Evolutionary conservation across 331 rosid genomes (phyloP), one percentile per base, ranked within the genome.

Genomic region (Acacia concinna): DNA sequence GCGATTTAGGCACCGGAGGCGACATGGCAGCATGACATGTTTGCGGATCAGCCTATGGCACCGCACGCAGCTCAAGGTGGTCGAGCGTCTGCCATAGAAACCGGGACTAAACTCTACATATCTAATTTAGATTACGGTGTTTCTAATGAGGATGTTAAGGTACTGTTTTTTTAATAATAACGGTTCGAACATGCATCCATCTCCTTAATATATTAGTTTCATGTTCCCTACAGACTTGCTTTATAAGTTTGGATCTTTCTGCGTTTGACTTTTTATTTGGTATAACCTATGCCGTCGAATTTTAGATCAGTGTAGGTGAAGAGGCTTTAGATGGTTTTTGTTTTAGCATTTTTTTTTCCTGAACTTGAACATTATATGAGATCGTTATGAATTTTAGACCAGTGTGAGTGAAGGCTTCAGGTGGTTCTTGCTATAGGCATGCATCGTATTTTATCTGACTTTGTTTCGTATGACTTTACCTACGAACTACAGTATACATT

Each of bases 141-240:
- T 81, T 92, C 97, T 56, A 89, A 90, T 47, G 99, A 91, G 81
- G 99, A 95, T 86, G 81, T 95, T 32, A 95, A 93, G 99, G 99
- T 95, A 69, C 32, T 54, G 23, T 47, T 54, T n/a, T 49, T 18
- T 37, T n/a, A 4, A 6, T 15, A 23, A 20, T 12, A 64, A 12
- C 28, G n/a, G 27, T 20, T 51, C 34, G 35, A 15, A 0, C 8
- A 17, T 38, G 25, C 12, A 30, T 44, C n/a, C 67, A 51, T 23
- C 44, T 62, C 52, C 21, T 27, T 5, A 23, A 35, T 3, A 23
- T n/a, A 72, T 20, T 12, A 10, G n/a, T 30, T 20, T 51, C 4
- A 5, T 6, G 69, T 30, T 30, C 37, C 14, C 56, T 43, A 51
- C 18, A 43, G 27, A 43, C 8, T 41, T 14, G 31, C 18, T 17